Evolutionary conservation across 345 rosid species (phyloP).

Genomic region (Citrus unshiu): DNA sequence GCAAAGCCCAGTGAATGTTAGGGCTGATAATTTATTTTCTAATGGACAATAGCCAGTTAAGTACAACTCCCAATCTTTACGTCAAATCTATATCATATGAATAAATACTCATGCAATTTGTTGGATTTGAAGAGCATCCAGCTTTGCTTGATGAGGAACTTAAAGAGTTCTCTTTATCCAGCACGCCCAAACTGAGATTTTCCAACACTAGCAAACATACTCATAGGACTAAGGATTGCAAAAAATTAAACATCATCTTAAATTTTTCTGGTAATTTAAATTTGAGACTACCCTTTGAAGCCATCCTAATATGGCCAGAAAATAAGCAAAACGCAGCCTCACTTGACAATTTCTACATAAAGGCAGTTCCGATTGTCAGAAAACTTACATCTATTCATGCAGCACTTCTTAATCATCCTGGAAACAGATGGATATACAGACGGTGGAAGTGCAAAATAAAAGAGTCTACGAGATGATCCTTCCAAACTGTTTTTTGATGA

Average conservation of each 20-base stretch:
- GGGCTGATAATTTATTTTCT: neutral
- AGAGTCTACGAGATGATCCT: slow-evolving; percentile 82
- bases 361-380: neutral
- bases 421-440: slow-evolving; percentile 90
- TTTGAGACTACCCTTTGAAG: neutral
- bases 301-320: neutral
- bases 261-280: neutral
- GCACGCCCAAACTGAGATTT: slow-evolving; percentile 10
- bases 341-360: neutral
- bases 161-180: neutral
- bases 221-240: neutral
- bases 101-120: neutral
- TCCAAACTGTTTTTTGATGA: slow-evolving; percentile 52
- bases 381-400: slow-evolving; percentile 85
- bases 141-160: neutral
- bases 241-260: neutral
- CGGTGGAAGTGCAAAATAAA: slow-evolving; percentile 96
- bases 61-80: neutral
- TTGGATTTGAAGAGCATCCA: neutral
- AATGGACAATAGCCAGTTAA: neutral
- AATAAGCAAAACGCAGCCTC: neutral
- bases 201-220: neutral
- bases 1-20: neutral
- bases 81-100: neutral
- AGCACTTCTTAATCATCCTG: slow-evolving; percentile 80